Conservation (phyloP, 495 filamentous ascomycete genomes). For the Staphylotrichum longicolle region DNA sequence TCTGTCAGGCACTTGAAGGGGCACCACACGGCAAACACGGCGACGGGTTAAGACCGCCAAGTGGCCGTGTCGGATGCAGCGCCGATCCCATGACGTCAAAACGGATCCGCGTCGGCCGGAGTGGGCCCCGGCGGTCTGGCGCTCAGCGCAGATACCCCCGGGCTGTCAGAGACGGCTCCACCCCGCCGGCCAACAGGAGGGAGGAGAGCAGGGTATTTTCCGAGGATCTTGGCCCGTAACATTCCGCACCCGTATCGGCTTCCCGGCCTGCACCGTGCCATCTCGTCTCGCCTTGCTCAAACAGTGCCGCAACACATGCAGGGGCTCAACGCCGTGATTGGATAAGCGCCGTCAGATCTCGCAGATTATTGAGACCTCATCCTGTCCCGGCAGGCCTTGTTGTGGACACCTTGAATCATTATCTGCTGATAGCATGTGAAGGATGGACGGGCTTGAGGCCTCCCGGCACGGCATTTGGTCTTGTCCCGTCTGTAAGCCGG, state of each 20-base stretch:
- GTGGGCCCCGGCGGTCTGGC: slow-evolving; percentile 6
- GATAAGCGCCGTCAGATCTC: background rate
- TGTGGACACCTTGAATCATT: slow-evolving; percentile 13
- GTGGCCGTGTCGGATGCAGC: slow-evolving; percentile 18
- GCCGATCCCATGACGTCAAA: slow-evolving; percentile 31
- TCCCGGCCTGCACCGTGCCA: slow-evolving; percentile 2
- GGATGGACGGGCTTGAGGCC: background rate
- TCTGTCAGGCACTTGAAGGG: background rate
- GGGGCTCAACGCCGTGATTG: slow-evolving; percentile 8
- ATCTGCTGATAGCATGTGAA: slow-evolving; percentile 16
- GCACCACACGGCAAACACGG: slow-evolving; percentile 14
- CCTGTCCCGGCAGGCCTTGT: background rate
- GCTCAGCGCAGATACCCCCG: background rate
- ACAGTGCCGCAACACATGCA: background rate
- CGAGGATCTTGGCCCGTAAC: slow-evolving; percentile 18
- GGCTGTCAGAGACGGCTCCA: background rate
- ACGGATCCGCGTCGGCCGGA: slow-evolving; percentile 15
- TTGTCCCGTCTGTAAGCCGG: background rate
- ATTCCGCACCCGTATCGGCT: slow-evolving; percentile 3
- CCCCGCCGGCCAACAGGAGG: slow-evolving; percentile 3
- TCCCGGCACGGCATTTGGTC: background rate
- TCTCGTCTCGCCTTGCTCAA: slow-evolving; percentile 3
- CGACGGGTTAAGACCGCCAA: slow-evolving; percentile 18
- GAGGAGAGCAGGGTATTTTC: slow-evolving; percentile 11
- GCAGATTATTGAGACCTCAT: background rate